Conservation (phyloP, 192 early-diverging fungal genomes). For the Podila verticillata region DNA sequence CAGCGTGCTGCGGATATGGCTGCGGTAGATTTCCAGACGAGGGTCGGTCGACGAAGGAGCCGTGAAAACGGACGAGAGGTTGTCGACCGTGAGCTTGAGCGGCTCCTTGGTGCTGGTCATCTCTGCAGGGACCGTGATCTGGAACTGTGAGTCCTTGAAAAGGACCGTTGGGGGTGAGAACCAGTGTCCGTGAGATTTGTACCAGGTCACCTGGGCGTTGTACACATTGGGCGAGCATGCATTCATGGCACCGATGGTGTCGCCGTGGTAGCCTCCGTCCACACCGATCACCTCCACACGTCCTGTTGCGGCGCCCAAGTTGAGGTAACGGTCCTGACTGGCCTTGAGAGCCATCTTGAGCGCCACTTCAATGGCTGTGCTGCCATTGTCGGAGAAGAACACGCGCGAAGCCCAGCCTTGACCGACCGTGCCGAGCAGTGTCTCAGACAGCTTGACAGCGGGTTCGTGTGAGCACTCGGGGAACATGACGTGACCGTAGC, state of each 20-base stretch:
- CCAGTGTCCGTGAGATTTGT: conserved; percentile 73
- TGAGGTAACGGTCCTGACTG: conserved; percentile 54
- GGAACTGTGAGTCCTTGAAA: conserved; percentile 56
- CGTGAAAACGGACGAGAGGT: conserved; percentile 29
- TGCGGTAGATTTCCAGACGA: conserved; percentile 52
- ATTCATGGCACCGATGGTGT: conserved; percentile 89
- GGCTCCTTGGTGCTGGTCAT: conserved; percentile 27
- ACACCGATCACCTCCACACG: conserved; percentile 70
- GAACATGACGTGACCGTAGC: conserved; percentile 86
- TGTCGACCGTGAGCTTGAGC: conserved; percentile 23
- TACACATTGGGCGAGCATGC: conserved; percentile 77
- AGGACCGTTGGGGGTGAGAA: conserved; percentile 70
- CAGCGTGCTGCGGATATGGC: conserved; percentile 53
- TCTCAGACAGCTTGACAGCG: conserved; percentile 66
- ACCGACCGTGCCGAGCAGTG: conserved; percentile 60
- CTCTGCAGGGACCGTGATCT: conserved; percentile 51
- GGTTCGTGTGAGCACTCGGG: conserved; percentile 79
- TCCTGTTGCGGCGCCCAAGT: conserved; percentile 33
- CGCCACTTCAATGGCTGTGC: conserved; percentile 82
- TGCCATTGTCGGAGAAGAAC: conserved; percentile 87
- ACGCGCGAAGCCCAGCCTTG: conserved; percentile 74
- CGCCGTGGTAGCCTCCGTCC: conserved; percentile 86
- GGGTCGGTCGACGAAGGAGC: conserved; percentile 22
- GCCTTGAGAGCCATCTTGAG: conserved; percentile 80
- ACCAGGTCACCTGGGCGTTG: conserved; percentile 78